A percentile compares a stretch with the other conserved stretches of the same genome.
phyloP scores from a whole-genome alignment of 106 monocot genomes.

The Dioscorea alata region DNA sequence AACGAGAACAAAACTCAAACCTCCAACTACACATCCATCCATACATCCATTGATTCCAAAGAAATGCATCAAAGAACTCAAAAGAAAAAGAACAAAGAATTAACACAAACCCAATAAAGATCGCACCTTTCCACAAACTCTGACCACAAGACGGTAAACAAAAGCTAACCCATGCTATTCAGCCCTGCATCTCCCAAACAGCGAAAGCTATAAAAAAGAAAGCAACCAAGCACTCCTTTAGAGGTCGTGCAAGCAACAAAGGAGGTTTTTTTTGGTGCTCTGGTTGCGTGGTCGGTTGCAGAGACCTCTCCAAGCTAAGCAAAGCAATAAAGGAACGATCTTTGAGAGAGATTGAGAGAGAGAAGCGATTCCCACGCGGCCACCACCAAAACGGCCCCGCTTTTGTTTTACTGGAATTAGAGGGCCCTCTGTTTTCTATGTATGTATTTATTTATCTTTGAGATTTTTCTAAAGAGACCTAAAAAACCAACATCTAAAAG shows the following conservation, averaged over 20 bases:
- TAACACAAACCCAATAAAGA: neutral
- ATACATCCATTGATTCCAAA: neutral
- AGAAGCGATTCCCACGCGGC: neutral
- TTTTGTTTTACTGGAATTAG: neutral
- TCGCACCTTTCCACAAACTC: neutral
- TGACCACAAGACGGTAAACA: neutral
- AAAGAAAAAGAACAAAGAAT: neutral
- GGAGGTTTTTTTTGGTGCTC: neutral
- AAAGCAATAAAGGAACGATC: neutral
- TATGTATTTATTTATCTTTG: no score
- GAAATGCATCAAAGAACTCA: neutral
- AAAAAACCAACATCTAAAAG: neutral
- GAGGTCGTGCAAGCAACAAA: constrained; percentile 1
- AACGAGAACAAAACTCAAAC: neutral
- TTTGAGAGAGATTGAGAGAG: neutral
- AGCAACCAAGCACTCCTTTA: neutral
- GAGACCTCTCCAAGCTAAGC: neutral
- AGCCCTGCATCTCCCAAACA: neutral
- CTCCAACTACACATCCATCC: neutral
- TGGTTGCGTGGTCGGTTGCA: neutral
- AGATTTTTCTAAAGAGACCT: neutral
- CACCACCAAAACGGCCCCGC: neutral
- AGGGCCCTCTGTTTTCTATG: no score
- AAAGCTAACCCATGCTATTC: neutral
- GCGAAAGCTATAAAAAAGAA: neutral